Conservation (phyloP, 768 basidiomycete genomes). For the Hericium erinaceus region DNA sequence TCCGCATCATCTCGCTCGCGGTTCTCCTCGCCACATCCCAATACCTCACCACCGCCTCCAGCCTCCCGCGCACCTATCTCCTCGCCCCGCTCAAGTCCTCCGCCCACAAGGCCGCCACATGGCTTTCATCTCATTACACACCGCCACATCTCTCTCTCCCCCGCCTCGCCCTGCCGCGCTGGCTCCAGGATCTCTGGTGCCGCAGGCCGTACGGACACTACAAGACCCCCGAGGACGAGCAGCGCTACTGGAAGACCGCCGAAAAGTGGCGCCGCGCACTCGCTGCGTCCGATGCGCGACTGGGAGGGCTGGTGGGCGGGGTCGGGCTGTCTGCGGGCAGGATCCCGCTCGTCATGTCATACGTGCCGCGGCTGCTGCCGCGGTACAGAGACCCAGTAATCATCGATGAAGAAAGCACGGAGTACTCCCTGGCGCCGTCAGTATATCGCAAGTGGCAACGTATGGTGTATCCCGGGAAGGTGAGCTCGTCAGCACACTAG, state of each 20-base stretch:
- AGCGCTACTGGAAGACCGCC: conserved; percentile 24
- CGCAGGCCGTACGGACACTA: conserved; percentile 11
- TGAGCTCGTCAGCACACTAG: conserved; percentile 16
- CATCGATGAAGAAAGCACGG: conserved; percentile 13
- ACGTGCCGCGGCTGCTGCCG: conserved; percentile 31
- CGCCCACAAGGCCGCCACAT: neutral
- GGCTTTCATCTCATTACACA: neutral
- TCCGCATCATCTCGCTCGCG: neutral
- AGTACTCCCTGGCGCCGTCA: conserved; percentile 23
- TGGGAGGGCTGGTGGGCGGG: neutral
- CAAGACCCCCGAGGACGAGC: conserved; percentile 18
- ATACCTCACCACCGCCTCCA: neutral
- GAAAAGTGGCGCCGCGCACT: conserved; percentile 17
- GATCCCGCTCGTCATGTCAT: conserved; percentile 21
- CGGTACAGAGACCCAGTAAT: conserved; percentile 22
- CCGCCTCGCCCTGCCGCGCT: neutral
- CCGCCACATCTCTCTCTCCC: neutral
- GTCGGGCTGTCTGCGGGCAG: neutral
- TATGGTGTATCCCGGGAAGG: conserved; percentile 33
- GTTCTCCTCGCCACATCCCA: neutral
- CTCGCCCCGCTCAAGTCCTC: neutral
- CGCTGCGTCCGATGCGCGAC: conserved; percentile 14
- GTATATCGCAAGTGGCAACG: conserved; percentile 38
- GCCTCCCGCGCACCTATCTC: neutral
- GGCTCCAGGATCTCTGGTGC: conserved; percentile 3